Conservation (phyloP, 2,329 filamentous ascomycete genomes). For the Hypoxylon sp. region DNA sequence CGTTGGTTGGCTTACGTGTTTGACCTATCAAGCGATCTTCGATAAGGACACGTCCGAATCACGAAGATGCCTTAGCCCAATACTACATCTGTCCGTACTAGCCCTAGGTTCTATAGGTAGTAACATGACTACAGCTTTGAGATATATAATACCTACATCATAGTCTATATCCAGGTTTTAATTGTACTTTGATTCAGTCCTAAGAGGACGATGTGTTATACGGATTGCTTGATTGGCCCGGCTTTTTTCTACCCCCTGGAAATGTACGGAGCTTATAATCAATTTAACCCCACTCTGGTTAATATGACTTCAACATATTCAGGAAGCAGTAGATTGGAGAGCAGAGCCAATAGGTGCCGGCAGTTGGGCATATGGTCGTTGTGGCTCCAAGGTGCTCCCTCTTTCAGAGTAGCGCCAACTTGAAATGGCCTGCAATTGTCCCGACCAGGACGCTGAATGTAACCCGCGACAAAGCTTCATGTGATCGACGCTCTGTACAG, state of each 20-base stretch:
- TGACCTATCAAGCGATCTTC: too few species aligned
- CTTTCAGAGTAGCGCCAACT: slow-evolving; percentile 2
- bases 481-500: neutral
- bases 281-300: slow-evolving; percentile 36
- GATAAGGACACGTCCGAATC: too few species aligned
- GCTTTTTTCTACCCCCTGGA: slow-evolving; percentile 30
- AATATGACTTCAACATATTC: slow-evolving; percentile 30
- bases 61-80: too few species aligned
- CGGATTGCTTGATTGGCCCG: slow-evolving; percentile 30
- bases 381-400: neutral
- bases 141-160: neutral
- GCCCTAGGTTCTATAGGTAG: too few species aligned
- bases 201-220: neutral
- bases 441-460: neutral
- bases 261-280: slow-evolving; percentile 26
- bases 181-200: neutral
- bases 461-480: slow-evolving; percentile 15
- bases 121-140: too few species aligned
- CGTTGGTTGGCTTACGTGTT: neutral
- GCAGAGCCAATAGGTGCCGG: slow-evolving; percentile 7
- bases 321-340: slow-evolving; percentile 17
- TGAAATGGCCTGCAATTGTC: neutral
- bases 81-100: too few species aligned
- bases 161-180: neutral
- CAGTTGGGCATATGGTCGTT: slow-evolving; percentile 12